Evolutionary conservation across 2,329 filamentous ascomycete species (phyloP).

Genomic region (Hypoxylon sp.): DNA sequence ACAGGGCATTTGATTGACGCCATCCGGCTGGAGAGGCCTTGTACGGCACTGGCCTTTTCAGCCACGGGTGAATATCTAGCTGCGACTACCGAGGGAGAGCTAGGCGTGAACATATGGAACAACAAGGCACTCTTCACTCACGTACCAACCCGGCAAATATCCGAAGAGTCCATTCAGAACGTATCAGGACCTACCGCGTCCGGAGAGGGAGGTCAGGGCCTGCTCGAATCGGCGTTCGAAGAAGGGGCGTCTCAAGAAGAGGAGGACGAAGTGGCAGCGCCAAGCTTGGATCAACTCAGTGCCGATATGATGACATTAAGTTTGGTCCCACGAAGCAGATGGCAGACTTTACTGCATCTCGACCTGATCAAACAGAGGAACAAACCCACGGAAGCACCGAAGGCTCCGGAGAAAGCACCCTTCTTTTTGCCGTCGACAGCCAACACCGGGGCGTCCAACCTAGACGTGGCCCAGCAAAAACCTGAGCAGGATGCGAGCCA

Average conservation of each 20-base stretch:
- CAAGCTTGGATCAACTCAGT: conserved; percentile 78
- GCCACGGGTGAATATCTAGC: conserved; percentile 93
- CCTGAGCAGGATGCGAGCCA: conserved; percentile 43
- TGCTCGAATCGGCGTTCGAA: conserved; percentile 79
- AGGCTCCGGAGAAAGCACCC: conserved; percentile 90
- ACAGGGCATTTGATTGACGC: conserved; percentile 96
- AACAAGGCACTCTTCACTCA: conserved; percentile 92
- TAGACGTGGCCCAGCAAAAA: conserved; percentile 41
- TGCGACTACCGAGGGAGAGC: conserved; percentile 79
- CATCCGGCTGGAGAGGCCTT: conserved; percentile 79
- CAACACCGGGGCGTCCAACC: conserved; percentile 36
- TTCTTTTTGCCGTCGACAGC: conserved; percentile 86
- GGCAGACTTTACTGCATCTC: conserved; percentile 93
- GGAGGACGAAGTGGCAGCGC: conserved; percentile 62
- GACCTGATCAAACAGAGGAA: conserved; percentile 94
- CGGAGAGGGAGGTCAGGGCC: conserved; percentile 78
- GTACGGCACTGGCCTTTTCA: conserved; percentile 87
- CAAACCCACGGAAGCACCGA: conserved; percentile 90
- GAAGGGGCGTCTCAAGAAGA: conserved; percentile 58
- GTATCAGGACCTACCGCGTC: conserved; percentile 77
- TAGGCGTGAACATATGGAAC: conserved; percentile 95
- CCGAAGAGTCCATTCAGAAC: conserved; percentile 74
- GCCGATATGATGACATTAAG: conserved; percentile 86
- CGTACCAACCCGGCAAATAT: conserved; percentile 83
- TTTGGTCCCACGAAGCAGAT: conserved; percentile 86